Evolutionary conservation across 1,284 basidiomycete genomes (phyloP), one percentile per base, ranked within the genome.

Genomic region (Boletus sp.): DNA sequence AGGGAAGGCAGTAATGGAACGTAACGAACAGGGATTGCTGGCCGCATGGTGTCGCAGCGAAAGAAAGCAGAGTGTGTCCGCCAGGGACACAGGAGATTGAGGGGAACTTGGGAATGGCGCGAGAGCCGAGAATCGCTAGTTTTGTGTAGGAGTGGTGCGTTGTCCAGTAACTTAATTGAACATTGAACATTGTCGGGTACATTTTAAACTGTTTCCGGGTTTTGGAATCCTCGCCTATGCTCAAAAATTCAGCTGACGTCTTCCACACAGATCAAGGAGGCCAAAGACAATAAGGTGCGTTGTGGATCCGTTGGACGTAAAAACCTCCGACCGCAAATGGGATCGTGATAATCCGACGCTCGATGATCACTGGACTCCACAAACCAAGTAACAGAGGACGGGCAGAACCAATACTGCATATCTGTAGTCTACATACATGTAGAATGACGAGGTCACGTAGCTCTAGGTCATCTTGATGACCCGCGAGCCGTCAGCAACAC

Each of bases 381-480:
- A n/a, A n/a, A n/a, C n/a, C 14, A 14, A 14, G 26, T 23, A 13
- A 14, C 8, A 12, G 19, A 22, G n/a, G 19, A 30, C 29, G 29
- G 14, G 29, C 3, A 20, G 17, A 16, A 39, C 8, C 12, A 17
- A 29, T n/a, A 16, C 13, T 39, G 10, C 23, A 32, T 17, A 25
- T 39, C 9, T 7, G 19, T 20, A 19, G 19, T 33, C 42, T 25
- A 22, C 16, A 10, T 32, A 9, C 14, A 42, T 10, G 22, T 23
- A 32, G 29, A 26, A 13, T 14, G 27, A 50, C 12, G 41, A n/a
- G 30, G 16, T 29, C 14, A 8, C 12, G n/a, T 14, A 23, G 16
- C 13, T 39, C 69, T 67, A 85, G 27, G 73, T 68, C 86, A 91
- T 88, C 72, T 81, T 88, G 54, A 93, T 69, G 20, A 94, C 84